Conservation (phyloP, 2,329 filamentous ascomycete species). For the Grosmannia penicillata region DNA sequence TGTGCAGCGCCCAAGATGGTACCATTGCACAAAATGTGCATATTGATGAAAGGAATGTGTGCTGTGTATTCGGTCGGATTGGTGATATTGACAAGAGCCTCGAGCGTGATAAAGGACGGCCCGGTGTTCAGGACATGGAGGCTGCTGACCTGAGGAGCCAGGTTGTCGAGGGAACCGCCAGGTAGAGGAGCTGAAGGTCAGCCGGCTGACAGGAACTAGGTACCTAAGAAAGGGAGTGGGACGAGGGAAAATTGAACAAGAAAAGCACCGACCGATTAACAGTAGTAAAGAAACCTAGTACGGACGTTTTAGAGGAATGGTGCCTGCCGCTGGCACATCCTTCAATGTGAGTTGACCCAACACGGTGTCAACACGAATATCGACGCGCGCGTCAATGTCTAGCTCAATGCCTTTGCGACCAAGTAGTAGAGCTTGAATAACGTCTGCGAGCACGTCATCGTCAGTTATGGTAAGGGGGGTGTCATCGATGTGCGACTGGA, state of each 20-base stretch:
- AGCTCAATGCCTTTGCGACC: conserved; percentile 55
- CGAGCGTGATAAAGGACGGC: conserved; percentile 52
- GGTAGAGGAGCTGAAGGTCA: conserved; percentile 36
- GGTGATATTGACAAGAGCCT: conserved; percentile 64
- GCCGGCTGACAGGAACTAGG: conserved; percentile 7
- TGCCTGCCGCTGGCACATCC: conserved; percentile 71
- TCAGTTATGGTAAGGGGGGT: conserved; percentile 76
- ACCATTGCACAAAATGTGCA: conserved; percentile 60
- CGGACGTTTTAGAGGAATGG: conserved; percentile 89
- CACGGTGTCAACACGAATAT: conserved; percentile 68
- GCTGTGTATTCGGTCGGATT: conserved; percentile 86
- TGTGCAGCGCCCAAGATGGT: conserved; percentile 63
- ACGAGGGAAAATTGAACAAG: no score
- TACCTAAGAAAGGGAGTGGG: no score
- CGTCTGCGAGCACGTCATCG: conserved; percentile 59
- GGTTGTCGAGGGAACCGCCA: conserved; percentile 30
- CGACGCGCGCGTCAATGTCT: conserved; percentile 63
- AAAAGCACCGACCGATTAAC: no score
- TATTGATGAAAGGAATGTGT: conserved; percentile 62
- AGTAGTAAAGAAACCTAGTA: conserved; percentile 19
- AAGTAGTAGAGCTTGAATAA: conserved; percentile 72
- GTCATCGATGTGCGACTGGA: conserved; percentile 62
- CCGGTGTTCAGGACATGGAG: conserved; percentile 62
- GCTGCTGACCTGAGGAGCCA: conserved; percentile 51
- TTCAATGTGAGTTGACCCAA: conserved; percentile 70